These are phyloP conservation scores for Eucalyptus curtisii DNA, from an alignment of 345 rosid species.

Conservation along the genomic window DNA sequence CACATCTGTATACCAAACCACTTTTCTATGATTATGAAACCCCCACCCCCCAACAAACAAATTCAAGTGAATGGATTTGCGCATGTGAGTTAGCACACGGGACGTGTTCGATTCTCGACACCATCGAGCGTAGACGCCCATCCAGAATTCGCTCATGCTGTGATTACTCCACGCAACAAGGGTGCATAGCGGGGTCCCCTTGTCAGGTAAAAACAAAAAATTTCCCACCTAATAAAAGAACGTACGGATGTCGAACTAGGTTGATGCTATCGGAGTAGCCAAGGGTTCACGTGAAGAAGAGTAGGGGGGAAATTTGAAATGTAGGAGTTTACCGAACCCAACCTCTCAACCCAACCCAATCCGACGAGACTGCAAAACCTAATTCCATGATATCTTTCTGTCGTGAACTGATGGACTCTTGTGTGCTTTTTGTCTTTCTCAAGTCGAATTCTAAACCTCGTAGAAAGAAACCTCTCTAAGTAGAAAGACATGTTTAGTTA, in stretches of 20 bases:
- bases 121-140: background rate
- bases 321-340: slow-evolving; percentile 48
- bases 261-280: background rate
- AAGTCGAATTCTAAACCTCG: background rate
- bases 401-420: background rate
- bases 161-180: background rate
- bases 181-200: background rate
- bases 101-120: background rate
- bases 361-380: background rate
- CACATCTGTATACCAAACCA: background rate
- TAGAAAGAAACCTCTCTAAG: background rate
- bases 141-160: background rate
- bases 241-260: background rate
- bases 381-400: background rate
- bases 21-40: background rate
- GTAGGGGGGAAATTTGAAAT: slow-evolving; percentile 1
- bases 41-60: background rate
- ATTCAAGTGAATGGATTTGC: background rate
- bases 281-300: background rate
- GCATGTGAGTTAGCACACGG: background rate
- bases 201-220: background rate
- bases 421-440: background rate
- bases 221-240: background rate
- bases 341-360: slow-evolving; percentile 1
- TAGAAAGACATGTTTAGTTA: slow-evolving; percentile 21